Base-by-base conservation (phyloP, 2,329 filamentous ascomycete genomes). In the Aciculosporium take region DNA sequence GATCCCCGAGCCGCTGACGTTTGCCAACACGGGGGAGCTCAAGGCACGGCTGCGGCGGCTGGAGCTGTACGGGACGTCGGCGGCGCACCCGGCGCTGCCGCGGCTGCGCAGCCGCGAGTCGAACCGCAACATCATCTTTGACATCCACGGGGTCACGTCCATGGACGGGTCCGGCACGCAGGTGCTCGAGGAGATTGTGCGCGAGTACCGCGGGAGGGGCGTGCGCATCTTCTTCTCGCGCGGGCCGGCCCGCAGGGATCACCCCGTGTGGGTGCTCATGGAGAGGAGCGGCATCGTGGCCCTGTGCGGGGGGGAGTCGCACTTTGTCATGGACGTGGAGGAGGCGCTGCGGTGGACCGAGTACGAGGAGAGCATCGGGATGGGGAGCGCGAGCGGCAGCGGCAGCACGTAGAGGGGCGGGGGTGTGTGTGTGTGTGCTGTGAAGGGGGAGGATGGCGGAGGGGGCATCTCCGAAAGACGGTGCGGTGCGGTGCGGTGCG, bases 81-180 rank as follows among this genome's bases (percentile, higher is more conserved):
- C 74, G 40, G 86, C 84, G 0, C 91, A 96, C 53, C 91, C 91
- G 0, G 88, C 88, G 0, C 68, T 95, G 15, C 91, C 91, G 1
- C 74, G 84, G 3, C 69, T 94, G 12, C 74, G 88, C 4, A 68
- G 72, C 21, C 73, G 78, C n/a, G 81, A 89, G 46, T 79, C 84
- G 53, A 95, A 95, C 57, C 76, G 79, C 51, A 95, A 94, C 55
- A 71, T 98, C 59, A 87, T 98, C 47, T 96, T 98, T 54, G 91
- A 98, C 57, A 87, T 96, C 7, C 89, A 96, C 51, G 91, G 91
- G n/a, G 91, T 98, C 3, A 94, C 88, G 0, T 83, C 82, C 23
- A 79, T 98, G 52, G 91, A 98, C 56, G 91, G 87, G 5, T 94
- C 87, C 0, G 91, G 89, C 1, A 83, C 85, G 0, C 91, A 96